phyloP scores from a whole-genome alignment of 257 asterid genomes.

The Nicotiana otophora region DNA sequence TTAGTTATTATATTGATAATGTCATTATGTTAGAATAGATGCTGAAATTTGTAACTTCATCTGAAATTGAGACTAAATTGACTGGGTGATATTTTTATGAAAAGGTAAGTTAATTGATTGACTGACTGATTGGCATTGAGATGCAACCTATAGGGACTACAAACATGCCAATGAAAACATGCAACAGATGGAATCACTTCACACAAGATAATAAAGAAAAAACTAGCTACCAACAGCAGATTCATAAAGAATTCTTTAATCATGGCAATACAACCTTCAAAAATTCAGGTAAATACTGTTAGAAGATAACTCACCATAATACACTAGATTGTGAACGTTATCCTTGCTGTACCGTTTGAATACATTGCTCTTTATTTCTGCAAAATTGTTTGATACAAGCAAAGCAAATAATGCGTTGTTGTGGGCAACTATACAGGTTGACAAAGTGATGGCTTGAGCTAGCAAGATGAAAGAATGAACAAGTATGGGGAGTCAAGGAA shows the following conservation, averaged over 20 bases:
- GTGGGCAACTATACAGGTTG: slow-evolving; percentile 97
- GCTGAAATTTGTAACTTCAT: no score
- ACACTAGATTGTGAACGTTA: slow-evolving; percentile 78
- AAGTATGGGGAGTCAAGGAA: slow-evolving; percentile 73
- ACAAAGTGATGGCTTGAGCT: slow-evolving; percentile 95
- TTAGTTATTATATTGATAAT: no score
- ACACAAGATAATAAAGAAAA: neutral
- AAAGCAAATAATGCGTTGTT: slow-evolving; percentile 86
- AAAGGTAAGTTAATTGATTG: neutral
- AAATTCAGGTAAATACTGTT: neutral
- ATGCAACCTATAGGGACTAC: neutral
- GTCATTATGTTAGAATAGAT: no score
- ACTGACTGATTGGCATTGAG: neutral
- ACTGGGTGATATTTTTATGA: neutral
- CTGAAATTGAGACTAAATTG: neutral
- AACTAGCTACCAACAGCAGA: slow-evolving; percentile 7
- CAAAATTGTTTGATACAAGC: slow-evolving; percentile 96
- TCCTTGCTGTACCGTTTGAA: slow-evolving; percentile 93
- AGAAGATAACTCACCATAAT: slow-evolving; percentile 63
- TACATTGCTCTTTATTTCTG: slow-evolving; percentile 92
- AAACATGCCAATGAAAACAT: neutral
- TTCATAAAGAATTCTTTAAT: neutral
- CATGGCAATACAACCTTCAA: neutral
- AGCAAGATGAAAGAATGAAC: slow-evolving; percentile 83
- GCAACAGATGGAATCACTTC: neutral